Percentiles rank a stretch among this genome's conserved stretches.
phyloP scores from a whole-genome alignment of 2,329 filamentous ascomycete genomes.

The Colletotrichum echinochloae region DNA sequence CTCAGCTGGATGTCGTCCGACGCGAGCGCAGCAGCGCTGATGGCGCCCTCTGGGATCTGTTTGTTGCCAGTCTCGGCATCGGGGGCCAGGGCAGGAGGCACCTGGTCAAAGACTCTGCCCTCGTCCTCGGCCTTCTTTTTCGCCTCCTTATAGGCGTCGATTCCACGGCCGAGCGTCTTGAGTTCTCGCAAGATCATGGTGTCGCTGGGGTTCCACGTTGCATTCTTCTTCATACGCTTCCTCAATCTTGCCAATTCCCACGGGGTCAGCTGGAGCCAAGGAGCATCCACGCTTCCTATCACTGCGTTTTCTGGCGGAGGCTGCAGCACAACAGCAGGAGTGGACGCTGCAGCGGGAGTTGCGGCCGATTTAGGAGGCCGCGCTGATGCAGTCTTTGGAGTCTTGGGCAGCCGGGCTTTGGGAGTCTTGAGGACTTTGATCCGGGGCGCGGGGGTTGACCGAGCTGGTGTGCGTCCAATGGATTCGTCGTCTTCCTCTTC shows the following conservation, averaged over 20 bases:
- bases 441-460: slow-evolving; percentile 54
- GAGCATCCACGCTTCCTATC: slow-evolving; percentile 69
- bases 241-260: slow-evolving; percentile 76
- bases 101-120: slow-evolving; percentile 69
- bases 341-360: slow-evolving; percentile 47
- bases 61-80: slow-evolving; percentile 64
- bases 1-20: slow-evolving; percentile 73
- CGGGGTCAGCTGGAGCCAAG: slow-evolving; percentile 74
- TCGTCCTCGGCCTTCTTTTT: slow-evolving; percentile 74
- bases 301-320: slow-evolving; percentile 71
- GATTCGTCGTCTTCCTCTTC: slow-evolving; percentile 55
- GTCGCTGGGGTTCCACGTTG: slow-evolving; percentile 84
- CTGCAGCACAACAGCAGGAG: slow-evolving; percentile 58
- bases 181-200: slow-evolving; percentile 88
- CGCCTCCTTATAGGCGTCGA: slow-evolving; percentile 71
- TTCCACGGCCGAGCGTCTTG: slow-evolving; percentile 75
- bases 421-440: slow-evolving; percentile 63
- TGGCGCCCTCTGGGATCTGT: slow-evolving; percentile 69
- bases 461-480: slow-evolving; percentile 48
- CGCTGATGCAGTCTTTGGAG: slow-evolving; percentile 51
- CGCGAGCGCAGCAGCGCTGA: slow-evolving; percentile 67
- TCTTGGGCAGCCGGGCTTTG: slow-evolving; percentile 49
- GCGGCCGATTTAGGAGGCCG: slow-evolving; percentile 45
- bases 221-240: slow-evolving; percentile 93
- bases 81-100: slow-evolving; percentile 55